These are phyloP conservation scores for Fusarium ramigenum DNA, from an alignment of 2,329 filamentous ascomycete species.

Conservation along the genomic window DNA sequence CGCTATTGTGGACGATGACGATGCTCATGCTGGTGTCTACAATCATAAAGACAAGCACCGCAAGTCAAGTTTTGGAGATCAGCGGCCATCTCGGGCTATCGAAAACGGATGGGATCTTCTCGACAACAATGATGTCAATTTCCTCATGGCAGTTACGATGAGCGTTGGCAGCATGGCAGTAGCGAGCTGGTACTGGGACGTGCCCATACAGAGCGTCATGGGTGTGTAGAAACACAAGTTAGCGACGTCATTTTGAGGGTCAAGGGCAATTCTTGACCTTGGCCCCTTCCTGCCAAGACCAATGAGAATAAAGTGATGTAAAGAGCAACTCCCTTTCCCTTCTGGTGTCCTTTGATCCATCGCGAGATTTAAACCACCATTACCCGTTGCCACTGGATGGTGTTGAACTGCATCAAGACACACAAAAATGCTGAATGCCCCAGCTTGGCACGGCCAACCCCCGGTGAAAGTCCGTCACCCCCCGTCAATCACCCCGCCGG, in stretches of 20 bases:
- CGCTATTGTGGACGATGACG: slow-evolving; percentile 48
- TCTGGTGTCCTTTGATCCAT: slow-evolving; percentile 17
- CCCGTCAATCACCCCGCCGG: slow-evolving; percentile 22
- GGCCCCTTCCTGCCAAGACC: slow-evolving; percentile 27
- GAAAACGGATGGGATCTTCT: slow-evolving; percentile 78
- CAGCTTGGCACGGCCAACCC: slow-evolving; percentile 26
- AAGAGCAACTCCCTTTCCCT: slow-evolving; percentile 8
- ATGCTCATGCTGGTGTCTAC: slow-evolving; percentile 55
- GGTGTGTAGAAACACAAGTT: slow-evolving; percentile 37
- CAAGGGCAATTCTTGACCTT: slow-evolving; percentile 11
- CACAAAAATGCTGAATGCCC: not conserved
- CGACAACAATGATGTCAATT: slow-evolving; percentile 96
- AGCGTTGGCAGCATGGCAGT: slow-evolving; percentile 79
- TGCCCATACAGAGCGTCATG: slow-evolving; percentile 59
- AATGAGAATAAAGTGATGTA: slow-evolving; percentile 31
- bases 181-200: slow-evolving; percentile 68
- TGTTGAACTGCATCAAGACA: slow-evolving; percentile 24
- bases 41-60: slow-evolving; percentile 60
- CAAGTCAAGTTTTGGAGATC: slow-evolving; percentile 62
- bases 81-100: slow-evolving; percentile 68
- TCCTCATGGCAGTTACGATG: slow-evolving; percentile 87
- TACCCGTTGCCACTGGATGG: slow-evolving; percentile 34
- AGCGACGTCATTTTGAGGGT: slow-evolving; percentile 40
- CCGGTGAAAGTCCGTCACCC: slow-evolving; percentile 29
- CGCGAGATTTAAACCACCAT: slow-evolving; percentile 25